Evolutionary conservation across 495 filamentous ascomycete genomes (phyloP).

Genomic region (Lindgomyces ingoldianus): DNA sequence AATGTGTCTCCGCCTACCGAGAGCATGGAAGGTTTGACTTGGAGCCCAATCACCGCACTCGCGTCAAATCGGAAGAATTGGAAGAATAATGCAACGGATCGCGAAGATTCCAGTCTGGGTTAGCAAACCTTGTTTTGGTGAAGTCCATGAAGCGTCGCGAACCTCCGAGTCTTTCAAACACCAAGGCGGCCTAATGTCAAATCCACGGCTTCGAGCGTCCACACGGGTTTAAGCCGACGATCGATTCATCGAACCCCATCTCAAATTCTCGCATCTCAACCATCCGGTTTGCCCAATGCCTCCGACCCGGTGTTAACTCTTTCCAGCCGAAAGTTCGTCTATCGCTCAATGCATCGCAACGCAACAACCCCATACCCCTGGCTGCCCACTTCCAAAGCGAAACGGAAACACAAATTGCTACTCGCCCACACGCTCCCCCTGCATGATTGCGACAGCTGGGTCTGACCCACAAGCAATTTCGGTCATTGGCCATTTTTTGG

Average conservation of each 20-base stretch:
- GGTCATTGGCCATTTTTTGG: background rate
- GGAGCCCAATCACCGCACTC: too few species aligned
- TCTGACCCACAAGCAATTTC: background rate
- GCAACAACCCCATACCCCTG: background rate
- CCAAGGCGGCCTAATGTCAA: background rate
- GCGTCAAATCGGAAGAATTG: too few species aligned
- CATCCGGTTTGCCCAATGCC: background rate
- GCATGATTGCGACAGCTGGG: background rate
- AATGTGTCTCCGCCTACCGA: too few species aligned
- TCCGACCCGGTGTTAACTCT: too few species aligned
- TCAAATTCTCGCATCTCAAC: background rate
- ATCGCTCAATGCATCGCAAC: background rate
- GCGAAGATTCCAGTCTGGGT: too few species aligned
- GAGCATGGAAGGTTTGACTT: too few species aligned
- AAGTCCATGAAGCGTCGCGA: background rate
- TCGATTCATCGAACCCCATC: background rate
- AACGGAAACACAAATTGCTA: background rate
- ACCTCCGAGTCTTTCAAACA: background rate
- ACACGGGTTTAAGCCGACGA: background rate
- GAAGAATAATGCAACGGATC: too few species aligned
- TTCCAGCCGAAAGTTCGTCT: background rate
- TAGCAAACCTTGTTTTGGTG: too few species aligned
- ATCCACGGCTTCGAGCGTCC: background rate
- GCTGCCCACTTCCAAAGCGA: background rate
- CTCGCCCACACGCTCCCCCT: background rate